Conservation (phyloP, 2,329 filamentous ascomycete species). For the Fusarium continuum region DNA sequence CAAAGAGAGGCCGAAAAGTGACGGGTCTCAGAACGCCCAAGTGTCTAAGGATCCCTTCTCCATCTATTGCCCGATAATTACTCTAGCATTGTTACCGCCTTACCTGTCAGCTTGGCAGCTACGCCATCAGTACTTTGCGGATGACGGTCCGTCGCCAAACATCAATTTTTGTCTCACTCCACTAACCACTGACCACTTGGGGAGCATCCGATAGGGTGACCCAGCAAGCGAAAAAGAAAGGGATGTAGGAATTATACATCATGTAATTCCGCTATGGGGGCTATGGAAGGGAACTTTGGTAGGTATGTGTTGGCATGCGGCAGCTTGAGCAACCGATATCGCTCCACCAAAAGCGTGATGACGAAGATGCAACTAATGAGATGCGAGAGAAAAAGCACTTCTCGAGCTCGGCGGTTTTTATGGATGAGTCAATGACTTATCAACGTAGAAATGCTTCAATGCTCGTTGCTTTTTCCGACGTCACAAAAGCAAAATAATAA, state of each 20-base stretch:
- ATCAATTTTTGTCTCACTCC: conserved; percentile 28
- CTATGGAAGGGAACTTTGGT: conserved; percentile 6
- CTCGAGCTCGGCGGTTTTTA: background rate
- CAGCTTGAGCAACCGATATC: conserved; percentile 14
- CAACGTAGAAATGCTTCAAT: background rate
- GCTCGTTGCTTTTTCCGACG: conserved; percentile 24
- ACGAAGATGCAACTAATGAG: background rate
- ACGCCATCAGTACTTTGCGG: conserved; percentile 4
- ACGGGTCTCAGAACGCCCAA: conserved; percentile 8
- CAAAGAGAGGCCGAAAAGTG: conserved; percentile 26
- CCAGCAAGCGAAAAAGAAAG: conserved; percentile 15
- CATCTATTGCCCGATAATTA: conserved; percentile 3
- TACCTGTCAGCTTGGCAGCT: conserved; percentile 16
- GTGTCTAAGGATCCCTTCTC: background rate
- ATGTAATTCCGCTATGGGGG: background rate
- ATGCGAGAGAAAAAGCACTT: background rate
- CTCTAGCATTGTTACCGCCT: conserved; percentile 5
- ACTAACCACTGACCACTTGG: background rate
- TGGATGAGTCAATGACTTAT: background rate
- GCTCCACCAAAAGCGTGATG: background rate
- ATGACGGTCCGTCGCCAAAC: conserved; percentile 2
- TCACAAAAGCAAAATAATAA: conserved; percentile 49
- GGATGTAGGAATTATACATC: conserved; percentile 10
- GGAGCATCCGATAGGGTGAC: conserved; percentile 26
- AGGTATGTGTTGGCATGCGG: conserved; percentile 24